A percentile compares a stretch with the other conserved stretches of the same genome.
Evolutionary conservation across 2,329 filamentous ascomycete genomes (phyloP).

Genomic region (Colletotrichum siamense): DNA sequence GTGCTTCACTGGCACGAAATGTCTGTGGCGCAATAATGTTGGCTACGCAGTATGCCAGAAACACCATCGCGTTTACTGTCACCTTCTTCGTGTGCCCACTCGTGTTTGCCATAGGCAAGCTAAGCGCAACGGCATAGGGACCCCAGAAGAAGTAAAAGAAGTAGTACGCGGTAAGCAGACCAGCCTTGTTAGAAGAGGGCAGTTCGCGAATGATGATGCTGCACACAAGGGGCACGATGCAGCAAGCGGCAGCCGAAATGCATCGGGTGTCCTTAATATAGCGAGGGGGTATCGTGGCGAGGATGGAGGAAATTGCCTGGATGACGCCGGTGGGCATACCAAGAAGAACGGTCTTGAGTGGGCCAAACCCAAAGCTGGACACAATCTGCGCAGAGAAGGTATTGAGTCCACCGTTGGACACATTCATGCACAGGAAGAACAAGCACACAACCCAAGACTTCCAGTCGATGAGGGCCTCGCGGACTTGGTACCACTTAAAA

Average conservation of each 20-base stretch:
- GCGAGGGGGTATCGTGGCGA: slow-evolving; percentile 8
- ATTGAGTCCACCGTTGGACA: slow-evolving; percentile 34
- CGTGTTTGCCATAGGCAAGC: slow-evolving; percentile 29
- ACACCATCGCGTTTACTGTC: slow-evolving; percentile 63
- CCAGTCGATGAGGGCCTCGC: slow-evolving; percentile 35
- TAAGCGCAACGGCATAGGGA: slow-evolving; percentile 23
- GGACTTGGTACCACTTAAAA: slow-evolving; percentile 32
- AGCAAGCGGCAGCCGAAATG: slow-evolving; percentile 10
- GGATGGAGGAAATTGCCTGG: background rate
- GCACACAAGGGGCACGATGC: slow-evolving; percentile 15
- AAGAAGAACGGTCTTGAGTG: slow-evolving; percentile 42
- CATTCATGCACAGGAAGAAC: slow-evolving; percentile 29
- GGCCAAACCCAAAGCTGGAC: slow-evolving; percentile 55
- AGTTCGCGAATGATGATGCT: slow-evolving; percentile 16
- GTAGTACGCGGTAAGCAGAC: slow-evolving; percentile 23
- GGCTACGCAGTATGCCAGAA: slow-evolving; percentile 64
- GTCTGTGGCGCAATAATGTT: slow-evolving; percentile 68
- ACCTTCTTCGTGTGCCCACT: slow-evolving; percentile 29
- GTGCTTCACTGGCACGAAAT: slow-evolving; percentile 61
- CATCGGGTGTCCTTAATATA: slow-evolving; percentile 20
- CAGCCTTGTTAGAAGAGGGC: slow-evolving; percentile 45
- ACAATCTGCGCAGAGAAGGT: slow-evolving; percentile 57
- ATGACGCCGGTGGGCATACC: background rate
- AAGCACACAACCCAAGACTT: slow-evolving; percentile 35
- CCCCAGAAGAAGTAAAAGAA: slow-evolving; percentile 31